Evolutionary conservation across 2,329 filamentous ascomycete genomes (phyloP).

Genomic region (Thelonectria discophora): DNA sequence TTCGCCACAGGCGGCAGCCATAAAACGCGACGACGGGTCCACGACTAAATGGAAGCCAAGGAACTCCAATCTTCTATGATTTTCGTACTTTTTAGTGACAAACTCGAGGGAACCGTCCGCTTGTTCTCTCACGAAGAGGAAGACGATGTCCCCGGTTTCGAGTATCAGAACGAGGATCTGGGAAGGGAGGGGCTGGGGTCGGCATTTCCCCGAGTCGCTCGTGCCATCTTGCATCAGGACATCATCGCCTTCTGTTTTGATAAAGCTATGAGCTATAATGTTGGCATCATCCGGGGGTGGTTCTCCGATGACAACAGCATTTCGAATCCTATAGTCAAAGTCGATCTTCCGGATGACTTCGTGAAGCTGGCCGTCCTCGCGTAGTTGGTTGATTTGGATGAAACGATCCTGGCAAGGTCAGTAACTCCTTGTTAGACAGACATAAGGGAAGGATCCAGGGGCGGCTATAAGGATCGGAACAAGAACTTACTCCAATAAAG

Average conservation of each 20-base stretch:
- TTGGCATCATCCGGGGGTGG: slow-evolving; percentile 45
- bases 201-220: slow-evolving; percentile 17
- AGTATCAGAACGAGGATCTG: slow-evolving; percentile 83
- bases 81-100: slow-evolving; percentile 64
- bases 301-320: slow-evolving; percentile 77
- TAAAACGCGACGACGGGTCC: slow-evolving; percentile 76
- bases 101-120: slow-evolving; percentile 64
- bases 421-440: slow-evolving; percentile 5
- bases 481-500: slow-evolving; percentile 76
- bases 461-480: neutral
- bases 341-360: slow-evolving; percentile 81
- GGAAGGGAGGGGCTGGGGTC: slow-evolving; percentile 64
- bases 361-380: slow-evolving; percentile 73
- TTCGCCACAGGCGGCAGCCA: slow-evolving; percentile 76
- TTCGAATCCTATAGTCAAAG: slow-evolving; percentile 81
- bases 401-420: slow-evolving; percentile 69
- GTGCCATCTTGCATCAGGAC: slow-evolving; percentile 47
- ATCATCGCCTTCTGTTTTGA: slow-evolving; percentile 54
- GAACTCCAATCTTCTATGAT: slow-evolving; percentile 66
- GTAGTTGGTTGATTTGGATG: slow-evolving; percentile 82
- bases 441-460: neutral
- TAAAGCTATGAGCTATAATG: slow-evolving; percentile 32
- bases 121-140: slow-evolving; percentile 71
- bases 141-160: slow-evolving; percentile 76
- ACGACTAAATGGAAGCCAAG: slow-evolving; percentile 75